Base-by-base conservation (phyloP, 805 yeast species). In the Alloascoidea hylecoeti region DNA sequence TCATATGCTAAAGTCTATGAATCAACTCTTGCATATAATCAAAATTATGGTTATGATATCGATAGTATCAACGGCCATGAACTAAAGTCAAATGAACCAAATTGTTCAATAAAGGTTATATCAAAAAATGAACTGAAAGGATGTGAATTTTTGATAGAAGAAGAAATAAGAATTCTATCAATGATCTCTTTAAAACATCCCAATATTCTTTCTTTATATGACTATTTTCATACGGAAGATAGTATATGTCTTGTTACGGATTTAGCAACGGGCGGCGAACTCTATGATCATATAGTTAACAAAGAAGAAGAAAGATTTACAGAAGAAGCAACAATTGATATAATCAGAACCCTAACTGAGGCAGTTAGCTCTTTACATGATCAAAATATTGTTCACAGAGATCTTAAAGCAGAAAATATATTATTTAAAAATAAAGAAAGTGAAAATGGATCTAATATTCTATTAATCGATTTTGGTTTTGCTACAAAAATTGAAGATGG, bases 381-480 rank as follows among this genome's bases (percentile, higher is more conserved):
- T 2, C 67, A 76, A 44, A 68, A 70, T 18, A 67, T 79, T 32
- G 78, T 77, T 4, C 88, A 79, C 49, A 65, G 88, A 35, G 88
- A 79, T 47, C 54, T 79, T 41, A 79, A 79, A 50, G 82, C 86
- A 1, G 88, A 79, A 46, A 79, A 79, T 46, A 57, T 79, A 28
- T 58, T 79, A 35, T 75, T 78, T 49, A 57, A 57, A 34, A 51
- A 58, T 5, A 44, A 57, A 35, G 58, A 64, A 30, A 57, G 55
- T 36, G n/a, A n/a, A n/a, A n/a, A n/a, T n/a, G 46, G 53, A 36
- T 53, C 60, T 36, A 63, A 59, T 46, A 53, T 72, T 40, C 53
- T 69, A 40, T 58, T 75, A 34, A 77, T 75, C 5, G 79, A 73
- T 49, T 78, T 78, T 52, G 86, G 88, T 2, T 56, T 77, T 18